These are phyloP conservation scores for Fusarium paranaense DNA, from an alignment of 2,329 filamentous ascomycete genomes.

Conservation along the genomic window DNA sequence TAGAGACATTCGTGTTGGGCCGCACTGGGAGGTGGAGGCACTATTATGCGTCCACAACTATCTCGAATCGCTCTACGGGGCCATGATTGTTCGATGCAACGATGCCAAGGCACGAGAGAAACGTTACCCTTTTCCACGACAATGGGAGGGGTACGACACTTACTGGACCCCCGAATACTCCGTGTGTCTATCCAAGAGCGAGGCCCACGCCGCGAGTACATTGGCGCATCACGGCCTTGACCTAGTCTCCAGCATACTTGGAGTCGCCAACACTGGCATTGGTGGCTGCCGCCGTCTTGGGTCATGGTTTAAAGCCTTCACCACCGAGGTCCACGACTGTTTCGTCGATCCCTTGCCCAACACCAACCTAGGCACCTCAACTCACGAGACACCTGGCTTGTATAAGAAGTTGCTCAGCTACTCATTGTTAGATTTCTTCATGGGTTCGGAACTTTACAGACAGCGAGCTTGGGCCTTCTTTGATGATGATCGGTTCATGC, in stretches of 20 bases:
- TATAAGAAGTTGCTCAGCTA: neutral
- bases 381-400: neutral
- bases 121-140: neutral
- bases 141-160: neutral
- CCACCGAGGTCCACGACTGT: neutral
- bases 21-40: neutral
- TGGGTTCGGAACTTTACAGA: neutral
- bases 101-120: neutral
- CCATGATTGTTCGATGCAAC: neutral
- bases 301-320: neutral
- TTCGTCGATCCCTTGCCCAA: neutral
- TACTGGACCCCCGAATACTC: neutral
- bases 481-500: neutral
- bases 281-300: neutral
- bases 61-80: neutral
- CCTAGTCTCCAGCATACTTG: neutral
- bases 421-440: neutral
- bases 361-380: neutral
- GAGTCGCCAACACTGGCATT: neutral
- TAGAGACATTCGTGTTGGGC: neutral
- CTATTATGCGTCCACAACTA: neutral
- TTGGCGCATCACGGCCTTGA: neutral
- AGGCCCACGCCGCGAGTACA: neutral
- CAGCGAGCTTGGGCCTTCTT: conserved; percentile 18
- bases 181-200: neutral